A percentile compares a stretch with the other conserved stretches of the same genome.
Conservation (phyloP, 164 flowering plant species). For the Nymphaea colorata region DNA sequence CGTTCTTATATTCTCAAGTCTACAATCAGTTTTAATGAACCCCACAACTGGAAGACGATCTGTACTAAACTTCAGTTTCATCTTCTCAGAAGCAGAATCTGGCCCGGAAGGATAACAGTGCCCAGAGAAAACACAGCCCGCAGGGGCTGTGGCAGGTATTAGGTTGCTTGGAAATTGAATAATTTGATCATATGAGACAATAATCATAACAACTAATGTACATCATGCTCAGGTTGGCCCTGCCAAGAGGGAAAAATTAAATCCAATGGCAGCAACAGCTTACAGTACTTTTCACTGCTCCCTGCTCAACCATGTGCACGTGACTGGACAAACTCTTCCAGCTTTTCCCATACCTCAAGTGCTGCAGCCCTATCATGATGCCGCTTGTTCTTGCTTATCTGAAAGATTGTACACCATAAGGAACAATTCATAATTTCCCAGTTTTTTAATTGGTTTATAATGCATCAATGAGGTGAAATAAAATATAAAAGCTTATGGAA, state of each 20-base stretch:
- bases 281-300: background rate
- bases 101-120: too few species aligned
- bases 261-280: background rate
- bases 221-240: background rate
- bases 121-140: too few species aligned
- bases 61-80: too few species aligned
- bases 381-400: constrained; percentile 96
- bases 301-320: constrained; percentile 59
- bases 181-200: background rate
- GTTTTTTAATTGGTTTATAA: too few species aligned
- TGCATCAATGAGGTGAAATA: background rate
- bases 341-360: constrained; percentile 91
- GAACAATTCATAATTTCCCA: background rate
- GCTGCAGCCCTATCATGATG: constrained; percentile 99
- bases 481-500: background rate
- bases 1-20: too few species aligned
- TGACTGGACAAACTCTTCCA: constrained; percentile 87
- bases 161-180: background rate
- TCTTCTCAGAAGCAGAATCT: too few species aligned
- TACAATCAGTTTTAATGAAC: too few species aligned
- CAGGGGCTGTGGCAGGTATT: too few species aligned
- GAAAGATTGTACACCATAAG: constrained; percentile 4
- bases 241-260: background rate
- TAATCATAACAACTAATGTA: background rate
- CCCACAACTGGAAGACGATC: too few species aligned